Evolutionary conservation across 495 filamentous ascomycete species (phyloP).

Genomic region (Hypoxylon subgilvum): DNA sequence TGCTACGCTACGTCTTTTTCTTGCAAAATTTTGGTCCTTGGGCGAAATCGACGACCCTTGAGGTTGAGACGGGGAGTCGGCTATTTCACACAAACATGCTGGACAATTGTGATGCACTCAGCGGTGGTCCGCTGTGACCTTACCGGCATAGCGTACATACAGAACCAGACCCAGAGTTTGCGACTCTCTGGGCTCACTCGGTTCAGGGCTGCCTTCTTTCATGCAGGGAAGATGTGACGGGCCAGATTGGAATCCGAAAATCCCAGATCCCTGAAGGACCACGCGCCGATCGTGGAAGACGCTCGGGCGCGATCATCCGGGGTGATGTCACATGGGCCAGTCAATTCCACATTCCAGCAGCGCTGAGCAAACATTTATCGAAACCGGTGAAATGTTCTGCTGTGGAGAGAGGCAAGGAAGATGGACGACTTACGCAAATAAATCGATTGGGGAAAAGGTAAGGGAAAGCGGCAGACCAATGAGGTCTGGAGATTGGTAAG

Average conservation of each 20-base stretch:
- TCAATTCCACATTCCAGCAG: conserved; percentile 11
- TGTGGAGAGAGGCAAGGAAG: conserved; percentile 10
- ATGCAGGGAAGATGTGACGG: conserved; percentile 23
- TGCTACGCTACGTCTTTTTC: neutral
- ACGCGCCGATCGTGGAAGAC: conserved; percentile 30
- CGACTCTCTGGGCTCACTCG: conserved; percentile 11
- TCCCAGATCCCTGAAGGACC: conserved; percentile 28
- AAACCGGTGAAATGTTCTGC: conserved; percentile 22
- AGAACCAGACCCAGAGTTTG: conserved; percentile 21
- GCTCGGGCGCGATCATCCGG: conserved; percentile 21
- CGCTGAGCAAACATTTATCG: conserved; percentile 7
- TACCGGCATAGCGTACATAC: conserved; percentile 3
- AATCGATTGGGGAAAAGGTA: neutral
- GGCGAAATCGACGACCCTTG: conserved; percentile 20
- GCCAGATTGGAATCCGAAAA: conserved; percentile 26
- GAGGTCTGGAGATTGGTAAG: conserved; percentile 7
- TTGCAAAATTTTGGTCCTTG: neutral
- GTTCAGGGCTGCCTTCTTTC: conserved; percentile 17
- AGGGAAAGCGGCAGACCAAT: conserved; percentile 10
- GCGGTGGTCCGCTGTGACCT: conserved; percentile 12
- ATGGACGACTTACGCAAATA: too few species aligned
- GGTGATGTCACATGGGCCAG: conserved; percentile 21
- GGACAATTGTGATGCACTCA: conserved; percentile 3
- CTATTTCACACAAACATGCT: conserved; percentile 21
- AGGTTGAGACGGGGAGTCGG: conserved; percentile 20